phyloP scores from a whole-genome alignment of 768 basidiomycete species.

The Leccinum obscurum region DNA sequence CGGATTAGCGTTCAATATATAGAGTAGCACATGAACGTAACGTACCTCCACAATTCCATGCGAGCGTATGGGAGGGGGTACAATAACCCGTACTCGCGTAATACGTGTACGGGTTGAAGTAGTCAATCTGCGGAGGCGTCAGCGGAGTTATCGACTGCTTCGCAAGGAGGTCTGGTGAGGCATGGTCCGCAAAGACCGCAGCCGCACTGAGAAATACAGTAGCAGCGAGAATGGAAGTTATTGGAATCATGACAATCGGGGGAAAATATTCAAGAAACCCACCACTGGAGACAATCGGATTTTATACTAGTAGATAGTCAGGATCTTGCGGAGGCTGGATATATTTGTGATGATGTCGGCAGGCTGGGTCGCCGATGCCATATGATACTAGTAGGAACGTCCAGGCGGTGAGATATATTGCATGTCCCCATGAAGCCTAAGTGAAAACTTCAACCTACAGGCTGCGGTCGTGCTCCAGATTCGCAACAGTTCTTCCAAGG shows the following conservation, averaged over 20 bases:
- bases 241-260: conserved; percentile 1
- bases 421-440: no score
- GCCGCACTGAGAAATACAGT: conserved; percentile 16
- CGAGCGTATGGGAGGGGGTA: conserved; percentile 30
- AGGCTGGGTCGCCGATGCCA: background rate
- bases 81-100: conserved; percentile 55
- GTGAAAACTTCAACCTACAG: background rate
- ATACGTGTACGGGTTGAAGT: conserved; percentile 44
- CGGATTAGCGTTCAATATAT: conserved; percentile 5
- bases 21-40: background rate
- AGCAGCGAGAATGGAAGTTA: conserved; percentile 19
- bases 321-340: no score
- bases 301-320: background rate
- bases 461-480: background rate
- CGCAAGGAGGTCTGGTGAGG: conserved; percentile 28
- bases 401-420: background rate
- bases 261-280: conserved; percentile 3
- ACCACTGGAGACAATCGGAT: background rate
- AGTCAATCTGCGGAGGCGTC: conserved; percentile 39
- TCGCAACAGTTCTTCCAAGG: no score
- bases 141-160: conserved; percentile 42
- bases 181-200: conserved; percentile 4
- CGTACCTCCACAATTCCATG: conserved; percentile 5
- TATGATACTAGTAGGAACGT: no score
- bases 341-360: background rate